These are phyloP conservation scores for Carpinus viminea DNA, from an alignment of 306 rosid genomes.

Conservation along the genomic window DNA sequence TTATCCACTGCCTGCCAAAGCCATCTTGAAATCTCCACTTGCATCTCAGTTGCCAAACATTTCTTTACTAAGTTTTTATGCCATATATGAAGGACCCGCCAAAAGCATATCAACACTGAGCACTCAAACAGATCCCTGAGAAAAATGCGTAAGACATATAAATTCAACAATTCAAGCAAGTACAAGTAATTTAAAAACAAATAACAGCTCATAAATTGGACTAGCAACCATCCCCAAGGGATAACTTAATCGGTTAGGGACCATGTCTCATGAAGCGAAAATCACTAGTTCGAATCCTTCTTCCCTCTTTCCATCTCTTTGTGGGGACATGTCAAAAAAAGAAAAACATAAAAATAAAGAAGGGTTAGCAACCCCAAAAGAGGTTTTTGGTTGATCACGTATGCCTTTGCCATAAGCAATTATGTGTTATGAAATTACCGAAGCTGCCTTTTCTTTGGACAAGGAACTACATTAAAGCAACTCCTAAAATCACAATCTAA, in stretches of 20 bases:
- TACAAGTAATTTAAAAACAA: neutral
- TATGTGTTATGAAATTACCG: neutral
- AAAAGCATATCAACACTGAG: slow-evolving; percentile 69
- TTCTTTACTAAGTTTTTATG: slow-evolving; percentile 72
- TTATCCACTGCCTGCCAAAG: slow-evolving; percentile 64
- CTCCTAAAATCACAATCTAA: neutral
- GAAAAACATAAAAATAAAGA: too few species aligned
- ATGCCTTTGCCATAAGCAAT: neutral
- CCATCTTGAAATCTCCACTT: slow-evolving; percentile 56
- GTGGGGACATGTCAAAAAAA: too few species aligned
- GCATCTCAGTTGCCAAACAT: slow-evolving; percentile 55
- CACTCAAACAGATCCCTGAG: slow-evolving; percentile 92
- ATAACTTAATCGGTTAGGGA: too few species aligned
- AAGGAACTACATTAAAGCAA: neutral
- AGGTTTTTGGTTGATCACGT: neutral
- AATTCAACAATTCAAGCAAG: slow-evolving; percentile 23
- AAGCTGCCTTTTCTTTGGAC: neutral
- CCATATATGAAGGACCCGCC: slow-evolving; percentile 87
- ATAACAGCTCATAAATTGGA: too few species aligned
- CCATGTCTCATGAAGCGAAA: too few species aligned
- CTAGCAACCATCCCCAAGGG: too few species aligned
- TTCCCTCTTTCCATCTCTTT: too few species aligned
- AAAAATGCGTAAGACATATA: slow-evolving; percentile 28
- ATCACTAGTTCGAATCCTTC: too few species aligned
- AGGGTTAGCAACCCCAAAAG: neutral